Base-by-base conservation (phyloP, 495 filamentous ascomycete species). In the Talaromyces thailandensis region DNA sequence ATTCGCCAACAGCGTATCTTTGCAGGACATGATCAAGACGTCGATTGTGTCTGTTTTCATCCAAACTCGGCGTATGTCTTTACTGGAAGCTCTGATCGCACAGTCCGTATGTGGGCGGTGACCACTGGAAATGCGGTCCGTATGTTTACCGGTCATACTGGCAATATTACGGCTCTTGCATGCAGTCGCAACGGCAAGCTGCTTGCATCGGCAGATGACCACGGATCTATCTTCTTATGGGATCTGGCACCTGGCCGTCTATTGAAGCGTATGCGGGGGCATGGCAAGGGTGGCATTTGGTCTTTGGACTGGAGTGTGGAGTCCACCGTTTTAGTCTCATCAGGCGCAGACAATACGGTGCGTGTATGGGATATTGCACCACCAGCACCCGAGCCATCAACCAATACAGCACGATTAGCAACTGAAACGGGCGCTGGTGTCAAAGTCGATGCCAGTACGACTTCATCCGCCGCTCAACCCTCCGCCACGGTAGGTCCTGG, bases 61-160 rank as follows among this genome's bases (percentile, higher is more conserved):
- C 92, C 93, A 2, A 98, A 98, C 70, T 89, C 88, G 6, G 84
- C 86, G 4, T 98, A 98, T 65, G 75, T 96, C 56, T 96, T 98
- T 75, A 96, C 94, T 2, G 91, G 88, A 0, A 92, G 89, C 56
- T 86, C 81, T 52, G 94, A 98, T 72, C 90, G 90, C 74, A 92
- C 92, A 0, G 90, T 97, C 23, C 87, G 94, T 21, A 97, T 98
- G 93, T 98, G 94, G 93, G 84, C 89, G n/a, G 79, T 96, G n/a
- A 78, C 81, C 1, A 91, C 84, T 7, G 94, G 94, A 23, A 86
- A 86, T 61, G 87, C 89, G 48, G 90, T 96, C 0, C 88, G 94
- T 21, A 82, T 98, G 68, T 98, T 98, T 70, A 93, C 88, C 3
- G 95, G 94, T 21, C 95, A 98, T 64, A 86, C 86, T 2, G 89